Conservation (phyloP, 2,329 filamentous ascomycete species). For the Claviceps digitariae region DNA sequence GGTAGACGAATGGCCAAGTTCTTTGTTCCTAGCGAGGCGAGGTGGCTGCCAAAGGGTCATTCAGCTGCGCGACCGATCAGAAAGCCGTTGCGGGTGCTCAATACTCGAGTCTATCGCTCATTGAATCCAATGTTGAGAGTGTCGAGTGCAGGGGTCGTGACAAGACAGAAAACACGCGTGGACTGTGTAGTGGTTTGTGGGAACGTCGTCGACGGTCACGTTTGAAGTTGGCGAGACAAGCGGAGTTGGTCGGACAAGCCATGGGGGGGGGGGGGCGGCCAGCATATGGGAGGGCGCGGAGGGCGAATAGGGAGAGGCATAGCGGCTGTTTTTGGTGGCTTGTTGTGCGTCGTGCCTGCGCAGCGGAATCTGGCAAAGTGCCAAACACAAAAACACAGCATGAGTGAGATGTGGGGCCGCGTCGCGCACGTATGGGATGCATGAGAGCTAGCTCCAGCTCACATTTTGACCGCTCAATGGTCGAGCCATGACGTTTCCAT, state of each 20-base stretch:
- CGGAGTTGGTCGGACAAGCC: conserved; percentile 2
- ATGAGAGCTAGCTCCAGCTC: not conserved
- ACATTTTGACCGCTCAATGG: too few species aligned
- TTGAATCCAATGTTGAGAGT: not conserved
- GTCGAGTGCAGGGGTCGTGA: not conserved
- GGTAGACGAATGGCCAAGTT: not conserved
- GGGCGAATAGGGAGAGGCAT: not conserved
- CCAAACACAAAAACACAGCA: not conserved
- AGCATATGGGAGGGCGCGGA: not conserved
- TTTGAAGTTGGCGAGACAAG: not conserved
- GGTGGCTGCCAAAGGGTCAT: not conserved
- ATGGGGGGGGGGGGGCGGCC: not conserved
- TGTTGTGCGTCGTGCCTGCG: not conserved
- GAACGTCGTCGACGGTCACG: not conserved
- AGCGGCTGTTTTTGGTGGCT: not conserved
- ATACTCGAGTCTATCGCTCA: not conserved
- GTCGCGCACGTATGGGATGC: not conserved
- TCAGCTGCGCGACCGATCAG: not conserved
- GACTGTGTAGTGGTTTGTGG: not conserved
- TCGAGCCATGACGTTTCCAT: not conserved
- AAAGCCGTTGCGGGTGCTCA: not conserved
- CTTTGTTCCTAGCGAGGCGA: not conserved
- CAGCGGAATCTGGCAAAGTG: not conserved
- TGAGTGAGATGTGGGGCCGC: not conserved
- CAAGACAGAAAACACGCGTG: not conserved